These are phyloP conservation scores for Fusarium sp. DNA, from an alignment of 2,329 filamentous ascomycete species.

Conservation along the genomic window DNA sequence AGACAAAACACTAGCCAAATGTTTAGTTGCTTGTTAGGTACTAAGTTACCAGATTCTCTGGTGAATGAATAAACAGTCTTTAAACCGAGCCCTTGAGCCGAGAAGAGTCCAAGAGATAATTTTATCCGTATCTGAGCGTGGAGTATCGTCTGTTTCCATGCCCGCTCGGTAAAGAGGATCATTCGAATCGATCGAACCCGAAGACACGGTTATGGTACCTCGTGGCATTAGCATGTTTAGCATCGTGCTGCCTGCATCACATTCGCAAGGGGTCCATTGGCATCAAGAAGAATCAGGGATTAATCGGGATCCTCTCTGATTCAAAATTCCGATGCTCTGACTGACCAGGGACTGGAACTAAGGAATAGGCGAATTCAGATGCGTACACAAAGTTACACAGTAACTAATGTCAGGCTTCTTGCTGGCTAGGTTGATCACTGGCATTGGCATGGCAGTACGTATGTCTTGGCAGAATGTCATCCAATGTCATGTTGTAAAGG, in stretches of 20 bases:
- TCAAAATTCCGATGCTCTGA: not conserved
- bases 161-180: not conserved
- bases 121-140: not conserved
- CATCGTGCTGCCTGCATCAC: not conserved
- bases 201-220: constrained; percentile 11
- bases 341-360: constrained; percentile 4
- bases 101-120: not conserved
- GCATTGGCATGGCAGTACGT: not conserved
- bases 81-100: constrained; percentile 19
- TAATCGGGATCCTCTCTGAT: constrained; percentile 10
- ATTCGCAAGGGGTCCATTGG: constrained; percentile 2
- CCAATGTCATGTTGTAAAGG: constrained; percentile 10
- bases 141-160: not conserved
- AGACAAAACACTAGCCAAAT: not conserved
- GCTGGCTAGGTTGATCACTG: constrained; percentile 6
- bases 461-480: constrained; percentile 29
- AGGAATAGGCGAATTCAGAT: constrained; percentile 16
- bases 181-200: constrained; percentile 17
- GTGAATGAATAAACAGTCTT: not conserved
- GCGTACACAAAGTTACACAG: not conserved
- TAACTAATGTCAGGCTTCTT: constrained; percentile 13
- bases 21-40: not conserved
- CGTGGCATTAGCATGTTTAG: not conserved
- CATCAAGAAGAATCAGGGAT: constrained; percentile 19
- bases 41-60: not conserved